Evolutionary conservation across 805 yeast species (phyloP).

Genomic region (Wickerhamomyces sydowiorum): DNA sequence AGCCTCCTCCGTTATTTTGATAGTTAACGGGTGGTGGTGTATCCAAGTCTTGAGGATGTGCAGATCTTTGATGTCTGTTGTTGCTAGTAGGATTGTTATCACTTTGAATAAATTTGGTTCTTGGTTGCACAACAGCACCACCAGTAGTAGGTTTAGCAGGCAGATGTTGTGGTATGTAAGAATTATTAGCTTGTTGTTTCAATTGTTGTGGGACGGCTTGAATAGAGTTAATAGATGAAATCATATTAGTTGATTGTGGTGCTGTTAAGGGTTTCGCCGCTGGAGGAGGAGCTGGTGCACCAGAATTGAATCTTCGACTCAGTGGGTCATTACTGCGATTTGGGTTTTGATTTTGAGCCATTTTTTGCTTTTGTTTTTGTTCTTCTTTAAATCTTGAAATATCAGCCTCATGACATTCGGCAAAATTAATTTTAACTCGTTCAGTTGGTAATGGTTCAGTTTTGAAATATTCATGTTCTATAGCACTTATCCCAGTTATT

Average conservation of each 20-base stretch:
- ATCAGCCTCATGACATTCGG: slow-evolving; percentile 89
- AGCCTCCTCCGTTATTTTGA: background rate
- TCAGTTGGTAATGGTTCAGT: slow-evolving; percentile 60
- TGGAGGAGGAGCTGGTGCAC: background rate
- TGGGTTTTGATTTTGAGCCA: too few species aligned
- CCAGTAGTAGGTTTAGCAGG: background rate
- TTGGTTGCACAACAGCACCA: background rate
- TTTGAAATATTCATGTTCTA: slow-evolving; percentile 63
- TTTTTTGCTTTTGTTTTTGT: slow-evolving; percentile 2
- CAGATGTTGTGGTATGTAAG: too few species aligned
- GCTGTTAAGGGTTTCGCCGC: background rate
- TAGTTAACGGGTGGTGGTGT: background rate
- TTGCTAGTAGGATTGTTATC: background rate
- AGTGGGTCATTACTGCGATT: slow-evolving; percentile 1
- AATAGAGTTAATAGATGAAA: background rate
- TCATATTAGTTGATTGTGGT: background rate
- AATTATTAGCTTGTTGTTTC: too few species aligned
- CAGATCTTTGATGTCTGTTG: background rate
- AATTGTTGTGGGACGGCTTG: background rate
- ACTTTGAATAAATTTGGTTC: background rate
- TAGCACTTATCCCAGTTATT: slow-evolving; percentile 74
- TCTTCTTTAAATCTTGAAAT: slow-evolving; percentile 50
- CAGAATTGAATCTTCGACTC: background rate
- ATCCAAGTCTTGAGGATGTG: background rate
- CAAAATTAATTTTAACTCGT: slow-evolving; percentile 46